Percentiles rank a stretch among this genome's conserved stretches.
phyloP scores from a whole-genome alignment of 139 green algal genomes.

The Chlorella sp. region DNA sequence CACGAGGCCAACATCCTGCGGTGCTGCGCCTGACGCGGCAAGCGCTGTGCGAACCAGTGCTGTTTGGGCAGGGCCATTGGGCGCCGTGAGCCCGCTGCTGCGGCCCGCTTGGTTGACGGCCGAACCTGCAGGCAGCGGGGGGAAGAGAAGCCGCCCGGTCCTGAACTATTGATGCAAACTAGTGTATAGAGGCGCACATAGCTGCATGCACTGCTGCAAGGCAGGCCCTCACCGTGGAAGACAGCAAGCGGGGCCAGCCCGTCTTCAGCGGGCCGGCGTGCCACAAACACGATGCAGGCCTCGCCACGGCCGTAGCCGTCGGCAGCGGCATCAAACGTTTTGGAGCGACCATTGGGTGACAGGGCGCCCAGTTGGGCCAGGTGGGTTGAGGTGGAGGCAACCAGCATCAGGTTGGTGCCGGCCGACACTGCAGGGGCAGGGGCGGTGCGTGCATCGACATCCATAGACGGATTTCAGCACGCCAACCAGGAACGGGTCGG shows the following conservation, averaged over 20 bases:
- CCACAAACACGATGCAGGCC: slow-evolving; percentile 54
- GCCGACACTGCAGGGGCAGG: neutral
- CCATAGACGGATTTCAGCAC: too few species aligned
- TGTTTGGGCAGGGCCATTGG: slow-evolving; percentile 78
- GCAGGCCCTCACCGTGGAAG: neutral
- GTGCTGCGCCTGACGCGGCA: slow-evolving; percentile 10
- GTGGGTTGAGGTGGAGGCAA: slow-evolving; percentile 28
- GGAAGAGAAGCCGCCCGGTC: neutral
- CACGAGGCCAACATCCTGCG: slow-evolving; percentile 4
- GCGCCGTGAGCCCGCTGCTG: slow-evolving; percentile 52
- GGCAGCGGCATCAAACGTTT: slow-evolving; percentile 62
- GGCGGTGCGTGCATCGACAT: too few species aligned
- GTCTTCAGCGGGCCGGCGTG: neutral
- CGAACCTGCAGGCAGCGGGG: slow-evolving; percentile 16
- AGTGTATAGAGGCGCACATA: too few species aligned
- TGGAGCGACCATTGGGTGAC: slow-evolving; percentile 59
- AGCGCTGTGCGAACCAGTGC: slow-evolving; percentile 64
- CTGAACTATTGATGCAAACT: too few species aligned
- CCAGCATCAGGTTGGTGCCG: slow-evolving; percentile 56
- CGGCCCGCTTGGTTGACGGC: slow-evolving; percentile 90
- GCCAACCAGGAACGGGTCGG: too few species aligned
- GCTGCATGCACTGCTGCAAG: slow-evolving; percentile 17
- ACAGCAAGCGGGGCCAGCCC: neutral
- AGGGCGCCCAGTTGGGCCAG: slow-evolving; percentile 51
- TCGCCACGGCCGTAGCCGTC: slow-evolving; percentile 77